Evolutionary conservation across 192 early-diverging fungal species (phyloP).

Genomic region (Haplosporangium gracile): DNA sequence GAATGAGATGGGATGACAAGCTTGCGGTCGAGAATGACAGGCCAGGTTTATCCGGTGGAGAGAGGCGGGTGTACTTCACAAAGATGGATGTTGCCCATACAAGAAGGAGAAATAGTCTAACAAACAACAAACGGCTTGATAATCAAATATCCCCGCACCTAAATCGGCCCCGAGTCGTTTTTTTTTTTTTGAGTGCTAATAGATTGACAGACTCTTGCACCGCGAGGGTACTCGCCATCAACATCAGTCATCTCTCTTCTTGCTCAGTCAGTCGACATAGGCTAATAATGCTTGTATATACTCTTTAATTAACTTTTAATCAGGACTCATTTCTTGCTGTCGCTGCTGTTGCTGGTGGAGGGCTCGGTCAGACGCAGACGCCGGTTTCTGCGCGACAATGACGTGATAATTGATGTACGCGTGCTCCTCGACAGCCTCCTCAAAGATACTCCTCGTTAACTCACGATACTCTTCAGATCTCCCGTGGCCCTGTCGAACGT

Average conservation of each 20-base stretch:
- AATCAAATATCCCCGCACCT: no score
- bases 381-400: conserved; percentile 29
- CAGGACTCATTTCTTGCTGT: conserved; percentile 7
- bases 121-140: neutral
- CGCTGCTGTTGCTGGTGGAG: conserved; percentile 24
- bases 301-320: neutral
- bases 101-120: neutral
- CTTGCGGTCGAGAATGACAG: neutral
- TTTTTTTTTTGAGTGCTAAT: neutral
- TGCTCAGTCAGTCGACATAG: neutral
- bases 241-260: neutral
- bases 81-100: neutral
- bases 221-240: neutral
- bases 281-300: no score
- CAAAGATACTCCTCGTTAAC: conserved; percentile 35
- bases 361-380: conserved; percentile 3
- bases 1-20: neutral
- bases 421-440: conserved; percentile 34
- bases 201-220: neutral
- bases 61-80: neutral
- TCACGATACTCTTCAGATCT: conserved; percentile 26
- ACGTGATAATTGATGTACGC: conserved; percentile 43
- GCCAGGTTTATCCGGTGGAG: conserved; percentile 1
- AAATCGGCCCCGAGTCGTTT: neutral
- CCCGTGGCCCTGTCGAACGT: conserved; percentile 40